Evolutionary conservation across 2,329 filamentous ascomycete genomes (phyloP).

Genomic region (Monilinia fructigena): DNA sequence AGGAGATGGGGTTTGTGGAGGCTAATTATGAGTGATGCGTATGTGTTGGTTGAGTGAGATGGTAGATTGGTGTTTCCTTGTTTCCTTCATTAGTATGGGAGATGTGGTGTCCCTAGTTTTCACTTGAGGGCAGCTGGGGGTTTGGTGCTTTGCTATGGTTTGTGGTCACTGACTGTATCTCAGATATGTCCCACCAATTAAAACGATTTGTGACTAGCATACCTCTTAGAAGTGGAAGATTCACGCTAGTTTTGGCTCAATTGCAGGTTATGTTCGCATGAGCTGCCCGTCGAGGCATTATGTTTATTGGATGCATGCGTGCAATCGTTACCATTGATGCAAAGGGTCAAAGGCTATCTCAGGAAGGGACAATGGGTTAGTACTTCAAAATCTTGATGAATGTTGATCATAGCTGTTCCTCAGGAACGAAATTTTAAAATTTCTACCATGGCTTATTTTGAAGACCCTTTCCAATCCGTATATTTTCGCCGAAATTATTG

Average conservation of each 20-base stretch:
- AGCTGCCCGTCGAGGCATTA: neutral
- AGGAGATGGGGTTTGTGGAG: slow-evolving; percentile 23
- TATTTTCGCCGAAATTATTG: neutral
- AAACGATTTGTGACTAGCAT: neutral
- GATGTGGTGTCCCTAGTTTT: neutral
- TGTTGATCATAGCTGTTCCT: neutral
- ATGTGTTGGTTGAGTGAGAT: neutral
- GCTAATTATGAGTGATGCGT: slow-evolving; percentile 19
- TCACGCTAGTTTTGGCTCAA: neutral
- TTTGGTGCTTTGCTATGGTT: neutral
- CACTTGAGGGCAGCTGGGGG: neutral
- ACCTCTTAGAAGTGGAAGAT: too few relatives aligned
- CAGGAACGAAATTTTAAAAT: neutral
- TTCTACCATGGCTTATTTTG: neutral
- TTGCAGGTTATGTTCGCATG: neutral
- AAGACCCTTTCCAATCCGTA: neutral
- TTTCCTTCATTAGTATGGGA: neutral
- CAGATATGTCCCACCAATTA: neutral
- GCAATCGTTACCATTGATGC: neutral
- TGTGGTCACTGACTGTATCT: neutral
- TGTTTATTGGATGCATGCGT: neutral
- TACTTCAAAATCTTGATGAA: neutral
- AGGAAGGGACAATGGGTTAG: neutral
- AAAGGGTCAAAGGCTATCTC: too few relatives aligned
- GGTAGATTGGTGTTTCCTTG: neutral